Evolutionary conservation across 345 rosid genomes (phyloP).

Genomic region (Nasturtium officinale): DNA sequence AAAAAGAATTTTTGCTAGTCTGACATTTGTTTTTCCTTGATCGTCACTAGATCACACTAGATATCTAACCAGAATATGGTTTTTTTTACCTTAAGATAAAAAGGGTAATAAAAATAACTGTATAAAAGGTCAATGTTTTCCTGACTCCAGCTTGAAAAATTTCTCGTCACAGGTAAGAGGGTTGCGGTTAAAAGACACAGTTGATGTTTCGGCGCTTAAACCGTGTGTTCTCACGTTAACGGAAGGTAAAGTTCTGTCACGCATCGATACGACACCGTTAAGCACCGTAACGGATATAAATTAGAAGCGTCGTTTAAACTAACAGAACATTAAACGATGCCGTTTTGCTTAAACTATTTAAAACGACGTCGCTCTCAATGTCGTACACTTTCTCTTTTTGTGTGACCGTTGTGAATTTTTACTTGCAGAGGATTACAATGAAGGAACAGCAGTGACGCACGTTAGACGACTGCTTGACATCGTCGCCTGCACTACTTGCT

Average conservation of each 20-base stretch:
- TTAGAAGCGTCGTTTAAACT: not conserved
- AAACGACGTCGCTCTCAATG: not conserved
- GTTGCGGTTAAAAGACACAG: slow-evolving; percentile 61
- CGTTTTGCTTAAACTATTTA: not conserved
- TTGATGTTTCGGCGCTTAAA: slow-evolving; percentile 84
- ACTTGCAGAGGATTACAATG: slow-evolving; percentile 75
- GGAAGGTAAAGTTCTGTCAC: slow-evolving; percentile 54
- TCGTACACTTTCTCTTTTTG: not conserved
- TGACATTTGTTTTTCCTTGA: not conserved
- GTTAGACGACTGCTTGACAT: slow-evolving; percentile 88
- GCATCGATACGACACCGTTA: slow-evolving; percentile 30
- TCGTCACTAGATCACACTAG: not conserved
- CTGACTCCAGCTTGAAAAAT: not conserved
- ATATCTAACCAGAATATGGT: slow-evolving; percentile 7
- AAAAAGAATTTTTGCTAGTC: not conserved
- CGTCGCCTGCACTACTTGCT: slow-evolving; percentile 81
- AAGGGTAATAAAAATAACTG: not conserved
- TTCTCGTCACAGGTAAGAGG: slow-evolving; percentile 64
- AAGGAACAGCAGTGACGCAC: slow-evolving; percentile 81
- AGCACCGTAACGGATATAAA: not conserved
- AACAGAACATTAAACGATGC: not conserved
- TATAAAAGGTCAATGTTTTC: not conserved
- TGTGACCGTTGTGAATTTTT: slow-evolving; percentile 7
- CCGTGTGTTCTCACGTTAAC: slow-evolving; percentile 69
- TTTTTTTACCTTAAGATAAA: not conserved